phyloP scores from a whole-genome alignment of 305 asterid genomes.

The Fraxinus dipetala region DNA sequence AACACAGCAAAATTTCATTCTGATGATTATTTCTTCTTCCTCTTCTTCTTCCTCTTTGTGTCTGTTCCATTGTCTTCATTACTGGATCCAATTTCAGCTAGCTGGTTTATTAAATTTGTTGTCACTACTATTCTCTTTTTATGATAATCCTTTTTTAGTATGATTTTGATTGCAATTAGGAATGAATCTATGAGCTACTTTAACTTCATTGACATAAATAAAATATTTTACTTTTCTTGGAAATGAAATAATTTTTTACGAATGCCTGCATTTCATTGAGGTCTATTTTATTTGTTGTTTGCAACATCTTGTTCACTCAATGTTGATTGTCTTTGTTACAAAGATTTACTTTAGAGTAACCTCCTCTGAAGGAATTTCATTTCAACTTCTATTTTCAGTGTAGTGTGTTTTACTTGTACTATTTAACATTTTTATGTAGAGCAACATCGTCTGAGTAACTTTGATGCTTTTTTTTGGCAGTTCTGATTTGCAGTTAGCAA shows the following conservation, averaged over 20 bases:
- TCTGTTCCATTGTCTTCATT: neutral
- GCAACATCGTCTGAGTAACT: no score
- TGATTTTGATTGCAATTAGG: neutral
- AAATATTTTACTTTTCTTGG: no score
- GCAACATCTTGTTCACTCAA: neutral
- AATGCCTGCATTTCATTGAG: neutral
- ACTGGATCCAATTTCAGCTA: neutral
- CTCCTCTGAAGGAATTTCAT: neutral
- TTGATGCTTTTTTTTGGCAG: constrained; percentile 42
- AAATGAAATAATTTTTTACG: no score
- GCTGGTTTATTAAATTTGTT: neutral
- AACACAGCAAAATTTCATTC: neutral
- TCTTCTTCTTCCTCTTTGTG: neutral
- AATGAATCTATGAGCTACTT: neutral
- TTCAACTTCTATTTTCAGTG: neutral
- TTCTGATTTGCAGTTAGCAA: constrained; percentile 85
- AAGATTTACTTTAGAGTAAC: neutral
- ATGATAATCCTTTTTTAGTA: no score
- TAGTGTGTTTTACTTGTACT: no score
- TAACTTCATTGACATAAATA: no score
- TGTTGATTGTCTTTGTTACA: neutral
- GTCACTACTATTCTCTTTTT: no score
- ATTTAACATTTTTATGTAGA: no score
- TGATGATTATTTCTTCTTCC: neutral
- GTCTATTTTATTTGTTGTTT: neutral